Percentiles rank a stretch among this genome's conserved stretches.
Evolutionary conservation across 305 asterid genomes (phyloP).

Genomic region (Fraxinus paxiana): DNA sequence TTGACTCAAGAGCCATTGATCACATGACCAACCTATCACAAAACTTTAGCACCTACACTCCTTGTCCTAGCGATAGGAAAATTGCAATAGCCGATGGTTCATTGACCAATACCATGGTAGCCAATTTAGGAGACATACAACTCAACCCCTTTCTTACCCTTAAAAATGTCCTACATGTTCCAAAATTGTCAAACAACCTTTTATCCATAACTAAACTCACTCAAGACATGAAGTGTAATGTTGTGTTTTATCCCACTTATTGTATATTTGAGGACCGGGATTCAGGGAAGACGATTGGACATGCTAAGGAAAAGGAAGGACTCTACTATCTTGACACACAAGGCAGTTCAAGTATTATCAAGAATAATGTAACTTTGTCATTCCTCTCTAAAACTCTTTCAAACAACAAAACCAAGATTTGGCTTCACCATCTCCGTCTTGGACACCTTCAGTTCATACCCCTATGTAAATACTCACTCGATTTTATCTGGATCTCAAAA

Average conservation of each 20-base stretch:
- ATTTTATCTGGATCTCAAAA: neutral
- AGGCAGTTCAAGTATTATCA: neutral
- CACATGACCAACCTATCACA: neutral
- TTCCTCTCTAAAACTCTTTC: neutral
- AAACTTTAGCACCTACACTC: neutral
- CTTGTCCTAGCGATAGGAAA: neutral
- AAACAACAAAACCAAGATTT: neutral
- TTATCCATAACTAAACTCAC: neutral
- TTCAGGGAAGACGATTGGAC: slow-evolving; percentile 6
- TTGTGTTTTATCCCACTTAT: neutral
- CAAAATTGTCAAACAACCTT: neutral
- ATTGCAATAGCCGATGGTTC: neutral
- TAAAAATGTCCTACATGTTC: neutral
- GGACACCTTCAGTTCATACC: neutral
- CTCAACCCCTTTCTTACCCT: neutral
- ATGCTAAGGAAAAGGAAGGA: neutral
- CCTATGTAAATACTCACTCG: neutral
- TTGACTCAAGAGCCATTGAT: slow-evolving; percentile 4
- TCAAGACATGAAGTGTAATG: neutral
- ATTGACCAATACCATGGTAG: neutral
- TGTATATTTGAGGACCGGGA: neutral
- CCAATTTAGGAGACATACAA: neutral
- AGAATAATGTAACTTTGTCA: neutral
- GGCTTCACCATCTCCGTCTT: neutral
- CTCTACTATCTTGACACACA: neutral